Conservation (phyloP, 768 basidiomycete genomes). For the Tulasnella sp. region DNA sequence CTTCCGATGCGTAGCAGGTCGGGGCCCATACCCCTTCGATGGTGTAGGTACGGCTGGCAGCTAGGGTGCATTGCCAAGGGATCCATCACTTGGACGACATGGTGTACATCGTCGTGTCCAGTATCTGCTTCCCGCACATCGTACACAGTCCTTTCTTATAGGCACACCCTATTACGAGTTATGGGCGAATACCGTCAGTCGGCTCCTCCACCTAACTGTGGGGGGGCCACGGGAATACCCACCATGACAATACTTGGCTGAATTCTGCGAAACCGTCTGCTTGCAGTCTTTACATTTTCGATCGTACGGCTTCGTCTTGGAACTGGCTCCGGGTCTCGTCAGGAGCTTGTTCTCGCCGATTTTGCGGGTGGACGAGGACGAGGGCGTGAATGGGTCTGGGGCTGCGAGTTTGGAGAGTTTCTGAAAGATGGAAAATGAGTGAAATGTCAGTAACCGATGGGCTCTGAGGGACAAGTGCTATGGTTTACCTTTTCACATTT, state of each 20-base stretch:
- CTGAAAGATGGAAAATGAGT: slow-evolving; percentile 40
- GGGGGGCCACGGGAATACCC: slow-evolving; percentile 14
- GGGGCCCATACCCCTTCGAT: no score
- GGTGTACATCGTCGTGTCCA: slow-evolving; percentile 76
- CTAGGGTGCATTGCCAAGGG: no score
- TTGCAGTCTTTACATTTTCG: slow-evolving; percentile 87
- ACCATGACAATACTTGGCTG: slow-evolving; percentile 88
- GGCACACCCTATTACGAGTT: slow-evolving; percentile 60
- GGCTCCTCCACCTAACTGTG: slow-evolving; percentile 9
- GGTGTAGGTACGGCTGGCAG: no score
- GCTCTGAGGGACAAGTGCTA: slow-evolving; percentile 30
- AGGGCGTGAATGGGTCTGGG: slow-evolving; percentile 79
- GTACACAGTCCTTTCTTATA: slow-evolving; percentile 83
- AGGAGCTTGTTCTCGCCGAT: slow-evolving; percentile 84
- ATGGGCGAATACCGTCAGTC: slow-evolving; percentile 24
- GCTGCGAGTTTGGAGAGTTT: slow-evolving; percentile 90
- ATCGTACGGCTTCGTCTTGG: slow-evolving; percentile 83
- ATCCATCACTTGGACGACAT: slow-evolving; percentile 73
- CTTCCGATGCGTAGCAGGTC: no score
- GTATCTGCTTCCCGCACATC: slow-evolving; percentile 80
- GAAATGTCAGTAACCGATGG: slow-evolving; percentile 25
- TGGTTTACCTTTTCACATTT: slow-evolving; percentile 70
- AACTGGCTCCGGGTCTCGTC: slow-evolving; percentile 52
- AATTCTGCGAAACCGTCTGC: slow-evolving; percentile 76
- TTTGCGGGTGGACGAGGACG: slow-evolving; percentile 68